phyloP scores from a whole-genome alignment of 495 filamentous ascomycete genomes.

The Lophiostoma macrostomum region DNA sequence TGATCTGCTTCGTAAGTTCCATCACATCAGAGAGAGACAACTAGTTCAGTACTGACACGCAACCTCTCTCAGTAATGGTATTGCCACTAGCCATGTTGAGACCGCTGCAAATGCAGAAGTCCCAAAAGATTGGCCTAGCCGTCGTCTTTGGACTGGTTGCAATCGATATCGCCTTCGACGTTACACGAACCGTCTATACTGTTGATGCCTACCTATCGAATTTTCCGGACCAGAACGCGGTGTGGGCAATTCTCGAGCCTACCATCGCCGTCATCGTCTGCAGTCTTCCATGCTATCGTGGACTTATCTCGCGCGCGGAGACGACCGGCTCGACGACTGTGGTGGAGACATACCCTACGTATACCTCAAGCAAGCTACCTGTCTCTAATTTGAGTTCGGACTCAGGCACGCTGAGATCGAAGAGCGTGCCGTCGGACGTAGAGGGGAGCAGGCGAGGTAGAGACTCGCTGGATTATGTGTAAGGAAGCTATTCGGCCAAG shows the following conservation, averaged over 20 bases:
- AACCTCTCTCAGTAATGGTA: background rate
- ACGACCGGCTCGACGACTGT: too few species aligned
- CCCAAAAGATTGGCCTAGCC: background rate
- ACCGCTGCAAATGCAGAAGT: background rate
- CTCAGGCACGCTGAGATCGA: too few species aligned
- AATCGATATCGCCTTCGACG: background rate
- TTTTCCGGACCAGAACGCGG: background rate
- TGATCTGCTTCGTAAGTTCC: conserved; percentile 3
- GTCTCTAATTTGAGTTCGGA: too few species aligned
- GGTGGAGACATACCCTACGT: too few species aligned
- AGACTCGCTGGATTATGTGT: too few species aligned
- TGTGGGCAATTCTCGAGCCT: background rate
- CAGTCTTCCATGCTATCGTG: background rate
- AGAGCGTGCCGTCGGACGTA: too few species aligned
- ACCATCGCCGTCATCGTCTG: conserved; percentile 5
- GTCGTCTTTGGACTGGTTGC: conserved; percentile 4
- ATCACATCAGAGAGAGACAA: too few species aligned
- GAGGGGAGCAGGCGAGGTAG: too few species aligned
- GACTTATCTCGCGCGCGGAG: too few species aligned
- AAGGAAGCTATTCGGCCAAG: too few species aligned
- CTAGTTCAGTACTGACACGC: too few species aligned
- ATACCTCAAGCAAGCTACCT: too few species aligned
- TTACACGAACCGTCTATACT: background rate
- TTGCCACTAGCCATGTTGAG: background rate
- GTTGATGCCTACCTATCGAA: background rate